phyloP scores from a whole-genome alignment of 305 asterid genomes.

The Nicotiana rustica region DNA sequence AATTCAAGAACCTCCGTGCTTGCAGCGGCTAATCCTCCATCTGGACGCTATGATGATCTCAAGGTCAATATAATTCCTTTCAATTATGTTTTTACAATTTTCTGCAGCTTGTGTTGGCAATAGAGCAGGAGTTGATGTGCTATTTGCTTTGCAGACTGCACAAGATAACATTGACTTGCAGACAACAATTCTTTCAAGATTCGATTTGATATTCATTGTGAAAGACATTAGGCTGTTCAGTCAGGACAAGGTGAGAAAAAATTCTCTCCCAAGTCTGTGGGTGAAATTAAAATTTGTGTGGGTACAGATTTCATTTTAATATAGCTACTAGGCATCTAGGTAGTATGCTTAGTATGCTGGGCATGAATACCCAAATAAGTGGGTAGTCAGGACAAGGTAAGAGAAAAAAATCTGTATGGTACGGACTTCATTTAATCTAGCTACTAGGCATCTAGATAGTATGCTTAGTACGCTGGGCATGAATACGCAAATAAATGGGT shows the following conservation, averaged over 20 bases:
- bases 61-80: slow-evolving; percentile 54
- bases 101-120: slow-evolving; percentile 14
- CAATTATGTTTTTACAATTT: slow-evolving; percentile 24
- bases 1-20: slow-evolving; percentile 98
- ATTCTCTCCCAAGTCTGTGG: slow-evolving; percentile 22
- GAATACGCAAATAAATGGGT: slow-evolving; percentile 8
- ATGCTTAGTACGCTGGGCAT: not conserved
- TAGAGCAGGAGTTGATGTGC: slow-evolving; percentile 40
- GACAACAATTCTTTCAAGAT: slow-evolving; percentile 98
- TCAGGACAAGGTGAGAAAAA: slow-evolving; percentile 84
- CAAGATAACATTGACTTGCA: slow-evolving; percentile 99
- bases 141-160: slow-evolving; percentile 74
- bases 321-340: not conserved
- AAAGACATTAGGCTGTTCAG: slow-evolving; percentile 86
- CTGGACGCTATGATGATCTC: slow-evolving; percentile 99
- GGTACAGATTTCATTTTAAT: not conserved
- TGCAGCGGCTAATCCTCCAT: slow-evolving; percentile 99
- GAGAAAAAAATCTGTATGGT: not conserved
- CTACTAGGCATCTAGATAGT: not conserved
- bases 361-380: not conserved
- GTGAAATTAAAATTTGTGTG: not conserved
- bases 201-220: slow-evolving; percentile 93
- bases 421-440: not conserved
- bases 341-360: not conserved
- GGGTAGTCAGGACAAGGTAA: slow-evolving; percentile 87